A percentile compares a stretch with the other conserved stretches of the same genome.
phyloP scores from a whole-genome alignment of 2,329 filamentous ascomycete genomes.

The Monosporascus sp. region DNA sequence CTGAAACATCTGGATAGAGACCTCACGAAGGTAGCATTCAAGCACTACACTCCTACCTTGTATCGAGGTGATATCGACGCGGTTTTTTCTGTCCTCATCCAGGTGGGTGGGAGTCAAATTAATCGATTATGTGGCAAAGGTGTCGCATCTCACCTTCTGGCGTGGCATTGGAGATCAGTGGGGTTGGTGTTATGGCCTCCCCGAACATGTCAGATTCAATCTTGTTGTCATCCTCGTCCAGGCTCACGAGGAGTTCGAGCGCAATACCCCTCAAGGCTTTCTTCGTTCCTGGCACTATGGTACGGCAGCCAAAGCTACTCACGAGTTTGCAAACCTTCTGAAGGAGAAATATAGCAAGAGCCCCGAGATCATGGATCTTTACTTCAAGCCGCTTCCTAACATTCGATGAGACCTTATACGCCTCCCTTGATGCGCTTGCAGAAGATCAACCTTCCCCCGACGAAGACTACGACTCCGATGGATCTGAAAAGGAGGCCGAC shows the following conservation, averaged over 20 bases:
- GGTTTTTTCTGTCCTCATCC: neutral
- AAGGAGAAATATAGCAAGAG: neutral
- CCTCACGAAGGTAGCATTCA: neutral
- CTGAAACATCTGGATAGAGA: neutral
- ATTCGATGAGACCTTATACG: too few species aligned
- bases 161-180: neutral
- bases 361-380: neutral
- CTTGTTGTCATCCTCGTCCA: neutral
- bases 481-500: too few species aligned
- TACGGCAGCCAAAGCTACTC: neutral
- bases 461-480: too few species aligned
- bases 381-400: neutral
- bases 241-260: neutral
- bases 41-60: neutral
- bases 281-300: neutral
- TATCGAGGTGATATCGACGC: neutral
- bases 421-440: too few species aligned
- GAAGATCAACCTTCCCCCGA: too few species aligned
- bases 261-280: neutral
- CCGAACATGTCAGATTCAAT: neutral
- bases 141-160: neutral
- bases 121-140: neutral
- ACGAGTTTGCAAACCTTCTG: neutral
- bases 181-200: neutral
- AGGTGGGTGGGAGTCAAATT: neutral